Base-by-base conservation (phyloP, 2,329 filamentous ascomycete species). In the Aspergillus nomiae region DNA sequence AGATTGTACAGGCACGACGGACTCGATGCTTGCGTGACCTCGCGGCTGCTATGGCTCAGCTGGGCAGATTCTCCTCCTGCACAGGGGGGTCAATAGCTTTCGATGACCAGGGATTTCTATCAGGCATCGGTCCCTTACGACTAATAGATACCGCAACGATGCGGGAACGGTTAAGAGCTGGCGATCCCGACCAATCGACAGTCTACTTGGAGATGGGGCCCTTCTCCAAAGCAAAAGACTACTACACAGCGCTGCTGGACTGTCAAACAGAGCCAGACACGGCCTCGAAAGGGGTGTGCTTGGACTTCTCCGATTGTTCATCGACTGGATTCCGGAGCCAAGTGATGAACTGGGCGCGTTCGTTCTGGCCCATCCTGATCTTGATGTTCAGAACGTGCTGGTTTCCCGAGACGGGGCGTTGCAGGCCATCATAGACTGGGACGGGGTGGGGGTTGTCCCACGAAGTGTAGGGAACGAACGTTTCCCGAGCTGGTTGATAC, bases 331-430 rank as follows among this genome's bases (percentile, higher is more conserved):
- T 19, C 62, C 67, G 16, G 61, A 67, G 19, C 62, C 56, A 30
- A 32, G 48, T 8, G 58, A 46, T 14, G 21, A 16, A 19, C 45
- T 9, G 7, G 38, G 61, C 9, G 48, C 62, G 6, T 73, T 73
- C 46, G 68, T 73, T 24, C 61, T 76, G 2, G 48, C 70, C 4
- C 74, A 76, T 59, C 70, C 73, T 1, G 69, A 75, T 36, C 71
- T 71, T 46, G 68, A 74, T 56, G 68, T 73, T 16, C 70, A 75
- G 38, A 76, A 76, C 54, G 64, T 77, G 55, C 63, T 76, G 12
- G 73, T 77, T 0, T 69, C 70, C 0, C 67, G 72, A 24, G 65
- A 71, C 0, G 73, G 74, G 19, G 59, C 69, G 24, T 63, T 78
- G 2, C 63, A 56, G 9, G 72, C 58, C 9, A 54, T 76, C 6